Evolutionary conservation across 2,329 filamentous ascomycete genomes (phyloP).

Genomic region (Xylaria sp.): DNA sequence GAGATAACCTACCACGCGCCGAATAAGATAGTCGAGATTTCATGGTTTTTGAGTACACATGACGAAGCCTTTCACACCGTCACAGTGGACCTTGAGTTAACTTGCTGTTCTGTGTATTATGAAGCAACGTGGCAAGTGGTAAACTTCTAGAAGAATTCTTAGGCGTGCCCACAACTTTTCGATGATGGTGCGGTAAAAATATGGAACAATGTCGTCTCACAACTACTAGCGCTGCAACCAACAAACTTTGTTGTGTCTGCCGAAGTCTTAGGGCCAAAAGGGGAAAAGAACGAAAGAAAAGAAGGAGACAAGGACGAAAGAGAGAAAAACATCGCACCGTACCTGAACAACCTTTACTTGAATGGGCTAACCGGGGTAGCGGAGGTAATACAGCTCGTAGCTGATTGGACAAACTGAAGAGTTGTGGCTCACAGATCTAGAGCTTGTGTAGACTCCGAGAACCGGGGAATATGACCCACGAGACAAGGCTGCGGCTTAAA

Average conservation of each 20-base stretch:
- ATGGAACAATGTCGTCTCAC: constrained; percentile 11
- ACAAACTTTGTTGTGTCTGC: constrained; percentile 32
- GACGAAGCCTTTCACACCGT: constrained; percentile 24
- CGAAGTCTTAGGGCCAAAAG: constrained; percentile 21
- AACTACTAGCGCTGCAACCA: constrained; percentile 26
- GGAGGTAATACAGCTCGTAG: neutral
- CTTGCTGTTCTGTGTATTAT: neutral
- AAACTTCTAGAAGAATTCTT: constrained; percentile 24
- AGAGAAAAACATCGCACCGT: constrained; percentile 2
- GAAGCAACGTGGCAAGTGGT: constrained; percentile 22
- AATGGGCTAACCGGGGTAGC: constrained; percentile 11
- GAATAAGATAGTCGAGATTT: constrained; percentile 6
- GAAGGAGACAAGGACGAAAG: neutral
- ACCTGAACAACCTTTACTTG: neutral
- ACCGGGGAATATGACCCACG: constrained; percentile 15
- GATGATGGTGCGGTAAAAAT: constrained; percentile 16
- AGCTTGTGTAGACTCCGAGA: constrained; percentile 25
- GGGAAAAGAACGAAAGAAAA: neutral
- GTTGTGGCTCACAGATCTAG: constrained; percentile 25
- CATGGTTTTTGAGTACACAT: neutral
- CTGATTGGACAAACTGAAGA: constrained; percentile 18
- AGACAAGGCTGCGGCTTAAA: constrained; percentile 23
- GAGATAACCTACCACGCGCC: neutral
- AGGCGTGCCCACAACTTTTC: neutral
- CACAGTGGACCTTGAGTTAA: constrained; percentile 6